Evolutionary conservation across 169 alveolate species (phyloP).

Genomic region (Besnoitia besnoiti): DNA sequence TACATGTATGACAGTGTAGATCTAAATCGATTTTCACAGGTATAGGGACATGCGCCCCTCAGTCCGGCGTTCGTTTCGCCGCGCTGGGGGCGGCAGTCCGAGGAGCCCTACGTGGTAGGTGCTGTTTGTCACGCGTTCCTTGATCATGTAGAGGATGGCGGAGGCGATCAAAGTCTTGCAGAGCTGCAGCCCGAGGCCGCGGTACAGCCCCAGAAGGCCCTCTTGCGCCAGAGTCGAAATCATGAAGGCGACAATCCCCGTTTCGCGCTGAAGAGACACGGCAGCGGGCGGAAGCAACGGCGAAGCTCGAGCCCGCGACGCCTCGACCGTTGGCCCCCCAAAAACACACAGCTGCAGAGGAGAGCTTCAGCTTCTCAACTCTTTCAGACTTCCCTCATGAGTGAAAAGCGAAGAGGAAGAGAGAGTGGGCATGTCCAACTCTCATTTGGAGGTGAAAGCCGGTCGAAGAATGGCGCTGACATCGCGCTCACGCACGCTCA

Average conservation of each 20-base stretch:
- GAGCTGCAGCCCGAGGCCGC: conserved; percentile 54
- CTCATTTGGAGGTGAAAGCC: too few relatives aligned
- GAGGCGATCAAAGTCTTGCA: conserved; percentile 45
- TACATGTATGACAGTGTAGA: not conserved
- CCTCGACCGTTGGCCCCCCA: too few relatives aligned
- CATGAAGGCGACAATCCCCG: not conserved
- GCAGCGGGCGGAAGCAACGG: not conserved
- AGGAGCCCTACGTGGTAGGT: conserved; percentile 20
- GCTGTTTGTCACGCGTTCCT: not conserved
- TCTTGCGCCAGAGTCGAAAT: conserved; percentile 18
- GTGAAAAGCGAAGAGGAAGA: too few relatives aligned
- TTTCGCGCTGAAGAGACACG: not conserved
- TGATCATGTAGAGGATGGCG: conserved; percentile 44
- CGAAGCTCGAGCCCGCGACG: too few relatives aligned
- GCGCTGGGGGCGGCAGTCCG: not conserved
- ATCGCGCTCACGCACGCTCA: too few relatives aligned
- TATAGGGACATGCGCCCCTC: not conserved
- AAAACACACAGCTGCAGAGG: too few relatives aligned
- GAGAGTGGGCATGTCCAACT: too few relatives aligned
- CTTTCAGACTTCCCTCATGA: too few relatives aligned
- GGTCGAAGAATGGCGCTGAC: too few relatives aligned
- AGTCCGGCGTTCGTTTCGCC: too few relatives aligned
- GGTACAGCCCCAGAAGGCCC: conserved; percentile 37
- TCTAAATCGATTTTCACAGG: not conserved
- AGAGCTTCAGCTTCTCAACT: too few relatives aligned